phyloP scores from a whole-genome alignment of 2,329 filamentous ascomycete species.

The Trichoderma koningii region DNA sequence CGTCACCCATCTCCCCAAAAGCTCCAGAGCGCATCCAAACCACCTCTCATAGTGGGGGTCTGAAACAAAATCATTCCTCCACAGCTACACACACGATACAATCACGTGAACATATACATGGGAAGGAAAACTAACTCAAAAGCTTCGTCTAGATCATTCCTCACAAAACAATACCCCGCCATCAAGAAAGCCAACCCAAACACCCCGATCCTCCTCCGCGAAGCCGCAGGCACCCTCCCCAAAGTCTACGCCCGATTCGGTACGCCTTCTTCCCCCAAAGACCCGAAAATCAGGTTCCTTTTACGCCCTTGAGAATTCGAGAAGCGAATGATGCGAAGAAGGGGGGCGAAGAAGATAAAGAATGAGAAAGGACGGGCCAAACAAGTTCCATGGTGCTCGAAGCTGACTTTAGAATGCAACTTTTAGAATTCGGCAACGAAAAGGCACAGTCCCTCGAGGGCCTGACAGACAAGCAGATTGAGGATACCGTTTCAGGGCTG shows the following conservation, averaged over 20 bases:
- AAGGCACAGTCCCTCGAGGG: conserved; percentile 61
- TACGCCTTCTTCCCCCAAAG: conserved; percentile 42
- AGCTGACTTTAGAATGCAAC: neutral
- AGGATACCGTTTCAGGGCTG: conserved; percentile 58
- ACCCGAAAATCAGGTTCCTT: too few relatives aligned
- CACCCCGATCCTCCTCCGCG: conserved; percentile 91
- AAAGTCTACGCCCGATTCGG: conserved; percentile 92
- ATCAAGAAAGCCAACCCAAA: conserved; percentile 99
- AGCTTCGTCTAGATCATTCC: conserved; percentile 69
- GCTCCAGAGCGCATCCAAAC: too few relatives aligned
- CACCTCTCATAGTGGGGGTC: too few relatives aligned
- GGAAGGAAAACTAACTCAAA: conserved; percentile 26
- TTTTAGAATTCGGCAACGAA: conserved; percentile 57
- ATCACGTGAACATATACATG: too few relatives aligned
- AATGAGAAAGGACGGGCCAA: neutral
- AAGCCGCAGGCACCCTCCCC: conserved; percentile 81
- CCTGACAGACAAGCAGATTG: conserved; percentile 62
- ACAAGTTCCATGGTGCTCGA: too few relatives aligned
- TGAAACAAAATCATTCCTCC: too few relatives aligned
- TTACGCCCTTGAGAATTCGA: too few relatives aligned
- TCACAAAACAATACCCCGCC: conserved; percentile 87
- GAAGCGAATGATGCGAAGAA: neutral
- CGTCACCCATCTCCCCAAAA: too few relatives aligned
- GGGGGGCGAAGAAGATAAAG: neutral
- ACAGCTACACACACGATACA: neutral